These are phyloP conservation scores for Amesomyces nigricolor DNA, from an alignment of 2,329 filamentous ascomycete species.

Conservation along the genomic window DNA sequence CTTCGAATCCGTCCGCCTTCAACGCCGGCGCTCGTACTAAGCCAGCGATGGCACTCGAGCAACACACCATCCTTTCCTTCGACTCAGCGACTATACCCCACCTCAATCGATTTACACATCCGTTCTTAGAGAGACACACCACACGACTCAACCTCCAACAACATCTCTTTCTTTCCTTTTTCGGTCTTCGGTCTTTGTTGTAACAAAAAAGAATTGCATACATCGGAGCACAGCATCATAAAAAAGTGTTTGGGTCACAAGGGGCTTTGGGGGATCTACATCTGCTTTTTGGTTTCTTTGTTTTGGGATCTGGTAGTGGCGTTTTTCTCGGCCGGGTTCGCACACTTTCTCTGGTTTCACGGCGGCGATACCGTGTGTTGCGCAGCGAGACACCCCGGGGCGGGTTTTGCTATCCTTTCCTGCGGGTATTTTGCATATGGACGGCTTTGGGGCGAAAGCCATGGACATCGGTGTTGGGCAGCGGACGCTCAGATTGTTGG, in stretches of 20 bases:
- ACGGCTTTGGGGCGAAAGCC: conserved; percentile 1
- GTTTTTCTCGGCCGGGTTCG: conserved; percentile 4
- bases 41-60: conserved; percentile 17
- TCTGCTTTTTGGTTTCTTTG: neutral
- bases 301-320: conserved; percentile 3
- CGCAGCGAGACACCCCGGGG: conserved; percentile 13
- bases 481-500: conserved; percentile 17
- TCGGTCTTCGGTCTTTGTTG: conserved; percentile 21
- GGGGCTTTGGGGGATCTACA: conserved; percentile 17
- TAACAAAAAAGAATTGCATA: conserved; percentile 28
- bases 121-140: conserved; percentile 11
- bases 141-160: conserved; percentile 20
- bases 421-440: conserved; percentile 9
- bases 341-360: neutral
- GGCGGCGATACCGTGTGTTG: conserved; percentile 14
- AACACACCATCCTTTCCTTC: conserved; percentile 15
- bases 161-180: conserved; percentile 24
- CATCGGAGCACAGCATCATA: conserved; percentile 30
- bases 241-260: conserved; percentile 24
- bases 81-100: conserved; percentile 23
- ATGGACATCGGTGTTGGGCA: conserved; percentile 14
- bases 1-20: conserved; percentile 72
- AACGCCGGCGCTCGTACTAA: conserved; percentile 53
- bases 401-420: conserved; percentile 10
- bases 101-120: conserved; percentile 23